Evolutionary conservation across 106 monocot species (phyloP).

Genomic region (Dendrobium officinale): DNA sequence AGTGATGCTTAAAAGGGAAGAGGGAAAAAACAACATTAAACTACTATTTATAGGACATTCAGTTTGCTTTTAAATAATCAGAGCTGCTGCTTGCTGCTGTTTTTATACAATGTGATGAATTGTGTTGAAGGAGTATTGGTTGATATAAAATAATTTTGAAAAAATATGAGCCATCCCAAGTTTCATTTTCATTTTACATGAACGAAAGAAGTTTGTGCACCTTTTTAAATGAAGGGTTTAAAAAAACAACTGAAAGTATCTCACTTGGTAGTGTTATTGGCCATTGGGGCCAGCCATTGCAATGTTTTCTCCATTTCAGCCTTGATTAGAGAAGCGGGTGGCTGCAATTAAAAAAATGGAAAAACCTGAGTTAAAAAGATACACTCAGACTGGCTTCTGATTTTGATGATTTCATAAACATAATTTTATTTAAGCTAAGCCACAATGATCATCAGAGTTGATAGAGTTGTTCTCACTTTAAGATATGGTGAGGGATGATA

Average conservation of each 20-base stretch:
- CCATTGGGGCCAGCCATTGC: slow-evolving; percentile 69
- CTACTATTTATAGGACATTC: background rate
- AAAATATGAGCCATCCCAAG: background rate
- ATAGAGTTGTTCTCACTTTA: background rate
- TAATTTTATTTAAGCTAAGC: background rate
- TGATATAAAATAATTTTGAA: background rate
- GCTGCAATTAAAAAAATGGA: slow-evolving; percentile 23
- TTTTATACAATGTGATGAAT: background rate
- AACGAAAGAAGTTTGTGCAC: background rate
- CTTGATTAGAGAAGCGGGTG: slow-evolving; percentile 43
- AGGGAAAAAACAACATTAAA: too few species aligned
- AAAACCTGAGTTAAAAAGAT: background rate
- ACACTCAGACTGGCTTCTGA: background rate
- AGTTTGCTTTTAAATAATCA: background rate
- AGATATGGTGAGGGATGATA: background rate
- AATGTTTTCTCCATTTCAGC: slow-evolving; percentile 72
- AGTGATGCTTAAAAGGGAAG: too few species aligned
- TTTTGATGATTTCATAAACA: background rate
- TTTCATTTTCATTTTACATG: background rate
- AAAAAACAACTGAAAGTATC: background rate
- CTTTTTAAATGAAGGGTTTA: background rate
- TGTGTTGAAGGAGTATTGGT: background rate
- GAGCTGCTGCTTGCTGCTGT: background rate
- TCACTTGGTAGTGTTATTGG: slow-evolving; percentile 69
- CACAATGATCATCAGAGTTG: background rate